Conservation (phyloP, 106 monocot species). For the Dactylorhiza incarnata region DNA sequence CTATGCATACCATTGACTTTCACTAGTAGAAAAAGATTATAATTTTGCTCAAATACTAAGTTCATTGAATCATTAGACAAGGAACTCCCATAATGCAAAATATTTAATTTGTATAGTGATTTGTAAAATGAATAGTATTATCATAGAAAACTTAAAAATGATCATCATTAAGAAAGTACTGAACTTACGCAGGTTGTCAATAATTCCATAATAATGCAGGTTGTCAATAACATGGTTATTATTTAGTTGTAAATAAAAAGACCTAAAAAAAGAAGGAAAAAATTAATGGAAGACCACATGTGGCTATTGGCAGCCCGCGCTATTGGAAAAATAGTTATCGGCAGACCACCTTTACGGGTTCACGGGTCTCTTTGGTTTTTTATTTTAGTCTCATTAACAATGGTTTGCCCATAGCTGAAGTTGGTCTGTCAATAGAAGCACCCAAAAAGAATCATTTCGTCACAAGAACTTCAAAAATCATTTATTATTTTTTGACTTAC, state of each 20-base stretch:
- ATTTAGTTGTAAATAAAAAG: neutral
- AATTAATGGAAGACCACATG: too few species aligned
- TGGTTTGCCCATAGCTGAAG: neutral
- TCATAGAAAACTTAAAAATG: neutral
- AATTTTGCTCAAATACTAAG: neutral
- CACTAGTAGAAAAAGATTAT: neutral
- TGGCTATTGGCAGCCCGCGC: too few species aligned
- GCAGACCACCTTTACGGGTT: too few species aligned
- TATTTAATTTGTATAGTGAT: neutral
- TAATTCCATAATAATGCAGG: neutral
- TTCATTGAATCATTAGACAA: neutral
- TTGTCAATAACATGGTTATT: neutral
- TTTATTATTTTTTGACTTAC: constrained; percentile 25
- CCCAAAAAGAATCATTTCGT: neutral
- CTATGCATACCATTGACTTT: neutral
- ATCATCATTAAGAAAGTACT: neutral
- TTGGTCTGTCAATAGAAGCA: neutral
- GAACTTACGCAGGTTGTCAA: neutral
- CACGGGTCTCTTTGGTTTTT: too few species aligned
- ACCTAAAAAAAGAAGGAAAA: too few species aligned
- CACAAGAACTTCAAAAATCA: neutral
- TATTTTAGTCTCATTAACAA: too few species aligned
- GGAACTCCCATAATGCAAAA: neutral
- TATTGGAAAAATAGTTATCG: too few species aligned
- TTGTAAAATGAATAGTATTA: neutral